These are phyloP conservation scores for Coemansia sp. DNA, from an alignment of 192 early-diverging fungal genomes.

Conservation along the genomic window DNA sequence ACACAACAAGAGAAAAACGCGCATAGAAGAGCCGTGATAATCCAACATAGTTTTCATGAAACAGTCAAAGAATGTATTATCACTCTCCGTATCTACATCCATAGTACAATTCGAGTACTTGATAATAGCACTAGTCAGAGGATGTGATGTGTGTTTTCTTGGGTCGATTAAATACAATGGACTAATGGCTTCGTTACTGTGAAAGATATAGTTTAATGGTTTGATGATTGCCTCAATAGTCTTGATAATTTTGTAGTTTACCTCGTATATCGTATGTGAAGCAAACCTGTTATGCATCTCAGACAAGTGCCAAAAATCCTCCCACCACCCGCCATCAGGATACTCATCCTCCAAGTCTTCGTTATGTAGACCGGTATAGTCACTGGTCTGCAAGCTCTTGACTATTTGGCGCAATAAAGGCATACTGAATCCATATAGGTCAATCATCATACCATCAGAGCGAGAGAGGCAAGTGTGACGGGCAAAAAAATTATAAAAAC, in stretches of 20 bases:
- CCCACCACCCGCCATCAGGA: conserved; percentile 41
- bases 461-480: conserved; percentile 26
- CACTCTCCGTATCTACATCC: not conserved
- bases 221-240: conserved; percentile 41
- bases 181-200: conserved; percentile 10
- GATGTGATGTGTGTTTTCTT: conserved; percentile 8
- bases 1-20: conserved; percentile 32
- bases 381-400: conserved; percentile 26
- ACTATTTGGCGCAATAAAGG: conserved; percentile 24
- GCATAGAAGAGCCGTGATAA: conserved; percentile 33
- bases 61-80: conserved; percentile 36
- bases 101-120: conserved; percentile 19
- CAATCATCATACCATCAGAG: conserved; percentile 24
- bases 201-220: conserved; percentile 41
- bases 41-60: conserved; percentile 47
- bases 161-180: conserved; percentile 17
- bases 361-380: conserved; percentile 27
- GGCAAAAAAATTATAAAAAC: conserved; percentile 30
- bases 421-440: conserved; percentile 40
- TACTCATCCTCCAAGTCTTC: conserved; percentile 39
- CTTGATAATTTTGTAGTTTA: conserved; percentile 46
- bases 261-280: conserved; percentile 40
- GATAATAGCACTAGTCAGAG: conserved; percentile 23
- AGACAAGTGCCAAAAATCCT: conserved; percentile 39
- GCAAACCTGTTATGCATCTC: conserved; percentile 33